phyloP scores from a whole-genome alignment of 2,329 filamentous ascomycete genomes.

The Nothomitra cinnamomea region DNA sequence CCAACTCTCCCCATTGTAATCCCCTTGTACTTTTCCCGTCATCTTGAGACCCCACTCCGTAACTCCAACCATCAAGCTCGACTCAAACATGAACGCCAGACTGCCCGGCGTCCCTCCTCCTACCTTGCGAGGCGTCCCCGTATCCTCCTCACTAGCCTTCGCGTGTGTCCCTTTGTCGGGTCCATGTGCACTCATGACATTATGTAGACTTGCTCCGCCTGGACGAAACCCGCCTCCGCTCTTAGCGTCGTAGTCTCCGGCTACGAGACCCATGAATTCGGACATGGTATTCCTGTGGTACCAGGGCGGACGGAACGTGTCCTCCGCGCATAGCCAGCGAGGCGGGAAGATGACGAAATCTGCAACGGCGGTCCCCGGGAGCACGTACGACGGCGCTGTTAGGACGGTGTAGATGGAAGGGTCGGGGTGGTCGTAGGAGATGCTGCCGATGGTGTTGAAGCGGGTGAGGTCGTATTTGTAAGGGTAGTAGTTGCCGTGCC shows the following conservation, averaged over 20 bases:
- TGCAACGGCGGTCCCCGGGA: slow-evolving; percentile 38
- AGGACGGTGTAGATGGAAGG: slow-evolving; percentile 51
- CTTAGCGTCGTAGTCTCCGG: slow-evolving; percentile 42
- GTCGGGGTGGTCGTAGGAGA: slow-evolving; percentile 47
- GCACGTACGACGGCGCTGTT: slow-evolving; percentile 37
- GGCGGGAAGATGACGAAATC: slow-evolving; percentile 62
- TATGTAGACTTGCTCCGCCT: slow-evolving; percentile 38
- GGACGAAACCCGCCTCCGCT: slow-evolving; percentile 35
- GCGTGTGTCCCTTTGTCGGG: slow-evolving; percentile 41
- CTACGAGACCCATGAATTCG: slow-evolving; percentile 46
- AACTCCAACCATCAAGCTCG: slow-evolving; percentile 54
- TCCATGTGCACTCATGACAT: slow-evolving; percentile 28
- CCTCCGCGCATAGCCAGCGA: slow-evolving; percentile 50
- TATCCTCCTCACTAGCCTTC: slow-evolving; percentile 36
- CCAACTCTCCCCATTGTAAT: slow-evolving; percentile 55
- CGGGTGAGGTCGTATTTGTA: slow-evolving; percentile 41
- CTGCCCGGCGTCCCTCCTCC: slow-evolving; percentile 44
- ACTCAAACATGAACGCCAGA: slow-evolving; percentile 54
- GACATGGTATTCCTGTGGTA: slow-evolving; percentile 54
- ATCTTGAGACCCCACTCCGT: slow-evolving; percentile 55
- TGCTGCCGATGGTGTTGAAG: slow-evolving; percentile 38
- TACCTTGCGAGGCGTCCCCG: slow-evolving; percentile 31
- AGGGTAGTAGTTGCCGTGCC: slow-evolving; percentile 52
- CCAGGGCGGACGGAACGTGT: slow-evolving; percentile 56
- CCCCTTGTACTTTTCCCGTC: slow-evolving; percentile 52